Conservation (phyloP, 2,329 filamentous ascomycete species). For the Alternaria infectoria region DNA sequence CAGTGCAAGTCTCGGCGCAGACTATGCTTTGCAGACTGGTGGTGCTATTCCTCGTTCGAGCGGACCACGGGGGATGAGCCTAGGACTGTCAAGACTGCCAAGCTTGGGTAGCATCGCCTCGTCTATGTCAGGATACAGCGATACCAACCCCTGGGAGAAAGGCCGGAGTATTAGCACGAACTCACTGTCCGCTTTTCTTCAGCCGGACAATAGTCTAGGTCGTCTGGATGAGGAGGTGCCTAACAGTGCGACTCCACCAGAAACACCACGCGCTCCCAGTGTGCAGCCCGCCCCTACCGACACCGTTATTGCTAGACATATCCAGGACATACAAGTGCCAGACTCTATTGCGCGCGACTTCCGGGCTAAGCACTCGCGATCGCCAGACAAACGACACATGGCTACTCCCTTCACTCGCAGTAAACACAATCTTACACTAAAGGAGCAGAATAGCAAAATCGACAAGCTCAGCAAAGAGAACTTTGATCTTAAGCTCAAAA, state of each 20-base stretch:
- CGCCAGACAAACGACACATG: slow-evolving; percentile 62
- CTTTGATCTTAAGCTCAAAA: slow-evolving; percentile 95
- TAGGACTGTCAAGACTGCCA: slow-evolving; percentile 73
- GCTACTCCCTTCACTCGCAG: slow-evolving; percentile 47
- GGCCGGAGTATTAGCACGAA: slow-evolving; percentile 50
- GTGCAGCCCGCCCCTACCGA: slow-evolving; percentile 72
- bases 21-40: slow-evolving; percentile 83
- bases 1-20: slow-evolving; percentile 75
- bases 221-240: slow-evolving; percentile 65
- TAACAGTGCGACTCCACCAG: slow-evolving; percentile 60
- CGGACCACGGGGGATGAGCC: slow-evolving; percentile 54
- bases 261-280: slow-evolving; percentile 71
- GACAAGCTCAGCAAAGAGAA: slow-evolving; percentile 97
- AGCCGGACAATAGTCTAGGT: slow-evolving; percentile 57
- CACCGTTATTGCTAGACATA: slow-evolving; percentile 84
- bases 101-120: slow-evolving; percentile 92
- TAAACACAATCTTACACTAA: slow-evolving; percentile 73
- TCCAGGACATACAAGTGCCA: slow-evolving; percentile 88
- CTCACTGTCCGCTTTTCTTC: slow-evolving; percentile 39
- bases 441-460: slow-evolving; percentile 97
- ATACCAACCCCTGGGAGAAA: slow-evolving; percentile 51
- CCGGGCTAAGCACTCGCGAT: slow-evolving; percentile 72
- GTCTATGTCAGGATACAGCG: slow-evolving; percentile 65
- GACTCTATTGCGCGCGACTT: slow-evolving; percentile 88
- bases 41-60: slow-evolving; percentile 67